Conservation (phyloP, 2,329 filamentous ascomycete genomes). For the Epichloe uncinata region DNA sequence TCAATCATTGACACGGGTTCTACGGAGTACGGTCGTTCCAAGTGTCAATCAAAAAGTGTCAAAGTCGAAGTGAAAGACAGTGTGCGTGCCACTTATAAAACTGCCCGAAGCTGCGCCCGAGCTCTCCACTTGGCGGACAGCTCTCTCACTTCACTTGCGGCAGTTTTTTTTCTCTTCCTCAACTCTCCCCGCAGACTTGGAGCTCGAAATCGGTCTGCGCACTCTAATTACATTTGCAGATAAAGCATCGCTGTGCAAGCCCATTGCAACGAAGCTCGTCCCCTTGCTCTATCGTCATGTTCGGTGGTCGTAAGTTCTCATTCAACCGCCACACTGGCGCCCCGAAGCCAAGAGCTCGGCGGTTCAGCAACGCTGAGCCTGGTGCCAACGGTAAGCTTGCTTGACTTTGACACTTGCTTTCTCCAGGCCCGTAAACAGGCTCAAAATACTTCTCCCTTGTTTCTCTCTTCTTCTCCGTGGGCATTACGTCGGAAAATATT, state of each 20-base stretch:
- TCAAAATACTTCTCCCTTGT: neutral
- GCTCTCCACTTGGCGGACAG: neutral
- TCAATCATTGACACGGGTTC: neutral
- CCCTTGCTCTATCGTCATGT: conserved; percentile 24
- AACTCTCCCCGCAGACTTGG: neutral
- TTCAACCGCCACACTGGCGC: conserved; percentile 54
- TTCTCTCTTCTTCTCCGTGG: neutral
- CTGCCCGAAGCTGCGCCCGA: conserved; percentile 1
- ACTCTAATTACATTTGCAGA: neutral
- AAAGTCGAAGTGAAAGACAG: neutral
- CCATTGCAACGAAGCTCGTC: neutral
- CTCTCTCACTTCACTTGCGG: neutral
- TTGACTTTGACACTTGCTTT: neutral
- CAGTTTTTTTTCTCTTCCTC: neutral
- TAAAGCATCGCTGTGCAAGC: neutral
- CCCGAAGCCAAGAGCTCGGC: conserved; percentile 37
- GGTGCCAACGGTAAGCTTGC: conserved; percentile 37
- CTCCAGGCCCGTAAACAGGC: neutral
- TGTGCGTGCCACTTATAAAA: conserved; percentile 2
- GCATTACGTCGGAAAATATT: neutral
- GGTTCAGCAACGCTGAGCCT: conserved; percentile 46
- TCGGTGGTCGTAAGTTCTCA: conserved; percentile 48
- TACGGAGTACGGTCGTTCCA: neutral
- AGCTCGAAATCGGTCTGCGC: neutral
- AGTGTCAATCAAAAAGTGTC: neutral